Percentiles rank a stretch among this genome's conserved stretches.
phyloP scores from a whole-genome alignment of 2,329 filamentous ascomycete genomes.

The Verticillium longisporum region DNA sequence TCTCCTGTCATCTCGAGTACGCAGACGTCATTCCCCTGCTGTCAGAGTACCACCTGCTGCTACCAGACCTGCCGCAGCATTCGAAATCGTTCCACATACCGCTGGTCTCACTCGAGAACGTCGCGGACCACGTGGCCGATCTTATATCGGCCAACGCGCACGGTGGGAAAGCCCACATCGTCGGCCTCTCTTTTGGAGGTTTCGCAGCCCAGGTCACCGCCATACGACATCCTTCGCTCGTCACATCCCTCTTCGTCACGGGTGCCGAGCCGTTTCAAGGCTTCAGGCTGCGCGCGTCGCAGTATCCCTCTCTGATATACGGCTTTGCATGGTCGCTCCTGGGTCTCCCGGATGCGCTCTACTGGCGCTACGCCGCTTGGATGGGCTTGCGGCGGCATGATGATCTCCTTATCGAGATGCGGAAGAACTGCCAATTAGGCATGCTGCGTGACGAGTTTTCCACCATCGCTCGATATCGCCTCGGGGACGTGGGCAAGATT shows the following conservation, averaged over 20 bases:
- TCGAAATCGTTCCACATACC: slow-evolving; percentile 24
- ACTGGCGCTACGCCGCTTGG: slow-evolving; percentile 18
- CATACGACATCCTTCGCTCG: slow-evolving; percentile 24
- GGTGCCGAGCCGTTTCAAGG: slow-evolving; percentile 22
- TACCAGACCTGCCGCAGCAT: slow-evolving; percentile 30
- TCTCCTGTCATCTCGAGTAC: slow-evolving; percentile 26
- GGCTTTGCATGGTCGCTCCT: slow-evolving; percentile 4
- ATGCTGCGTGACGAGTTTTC: slow-evolving; percentile 16
- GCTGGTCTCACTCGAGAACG: slow-evolving; percentile 21
- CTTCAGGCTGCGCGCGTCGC: slow-evolving; percentile 16
- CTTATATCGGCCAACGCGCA: slow-evolving; percentile 28
- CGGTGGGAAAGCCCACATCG: slow-evolving; percentile 27
- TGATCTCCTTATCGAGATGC: slow-evolving; percentile 24
- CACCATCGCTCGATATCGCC: slow-evolving; percentile 15
- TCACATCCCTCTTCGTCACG: slow-evolving; percentile 25
- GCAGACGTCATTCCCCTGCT: slow-evolving; percentile 25
- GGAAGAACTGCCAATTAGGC: slow-evolving; percentile 20
- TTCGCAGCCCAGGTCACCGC: slow-evolving; percentile 26
- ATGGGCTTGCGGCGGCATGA: slow-evolving; percentile 18
- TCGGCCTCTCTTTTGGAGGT: slow-evolving; percentile 32
- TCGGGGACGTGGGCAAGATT: slow-evolving; percentile 17
- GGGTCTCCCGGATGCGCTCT: slow-evolving; percentile 19
- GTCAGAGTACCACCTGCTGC: slow-evolving; percentile 28
- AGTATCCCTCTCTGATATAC: slow-evolving; percentile 19
- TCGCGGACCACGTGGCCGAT: slow-evolving; percentile 23